phyloP scores from a whole-genome alignment of 306 rosid genomes.

The Dryas alaskensis region DNA sequence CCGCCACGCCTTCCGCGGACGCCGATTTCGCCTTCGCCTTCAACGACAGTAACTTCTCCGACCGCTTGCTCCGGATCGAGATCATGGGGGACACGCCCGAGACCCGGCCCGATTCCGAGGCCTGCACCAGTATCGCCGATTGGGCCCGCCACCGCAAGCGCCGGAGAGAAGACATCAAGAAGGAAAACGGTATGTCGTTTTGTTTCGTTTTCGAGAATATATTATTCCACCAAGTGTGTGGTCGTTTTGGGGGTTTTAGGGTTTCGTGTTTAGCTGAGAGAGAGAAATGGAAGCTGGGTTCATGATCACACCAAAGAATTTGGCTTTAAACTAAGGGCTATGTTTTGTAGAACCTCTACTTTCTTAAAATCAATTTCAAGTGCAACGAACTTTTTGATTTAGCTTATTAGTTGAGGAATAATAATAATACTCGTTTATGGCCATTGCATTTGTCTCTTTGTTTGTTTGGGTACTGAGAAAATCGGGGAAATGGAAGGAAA shows the following conservation, averaged over 20 bases:
- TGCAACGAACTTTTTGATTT: neutral
- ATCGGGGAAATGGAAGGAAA: neutral
- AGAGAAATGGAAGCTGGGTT: no score
- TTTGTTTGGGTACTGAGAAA: conserved; percentile 6
- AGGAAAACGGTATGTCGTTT: conserved; percentile 51
- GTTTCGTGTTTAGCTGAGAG: neutral
- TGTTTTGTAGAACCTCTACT: neutral
- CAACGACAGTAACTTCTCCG: conserved; percentile 95
- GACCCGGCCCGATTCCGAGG: conserved; percentile 49
- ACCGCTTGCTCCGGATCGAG: conserved; percentile 82
- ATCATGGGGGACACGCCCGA: conserved; percentile 59
- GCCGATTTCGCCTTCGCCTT: conserved; percentile 92
- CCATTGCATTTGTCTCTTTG: neutral
- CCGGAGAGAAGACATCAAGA: conserved; percentile 76
- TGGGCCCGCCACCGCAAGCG: conserved; percentile 96
- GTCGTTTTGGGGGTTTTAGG: conserved; percentile 12
- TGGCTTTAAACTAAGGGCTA: neutral
- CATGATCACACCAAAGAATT: neutral
- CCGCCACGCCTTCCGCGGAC: conserved; percentile 49
- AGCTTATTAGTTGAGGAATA: neutral
- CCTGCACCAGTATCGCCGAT: conserved; percentile 66
- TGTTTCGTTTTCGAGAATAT: neutral
- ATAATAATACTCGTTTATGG: neutral
- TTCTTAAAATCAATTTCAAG: neutral
- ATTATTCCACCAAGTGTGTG: neutral